Conservation (phyloP, 768 basidiomycete genomes). For the Austroboletus eburneus region DNA sequence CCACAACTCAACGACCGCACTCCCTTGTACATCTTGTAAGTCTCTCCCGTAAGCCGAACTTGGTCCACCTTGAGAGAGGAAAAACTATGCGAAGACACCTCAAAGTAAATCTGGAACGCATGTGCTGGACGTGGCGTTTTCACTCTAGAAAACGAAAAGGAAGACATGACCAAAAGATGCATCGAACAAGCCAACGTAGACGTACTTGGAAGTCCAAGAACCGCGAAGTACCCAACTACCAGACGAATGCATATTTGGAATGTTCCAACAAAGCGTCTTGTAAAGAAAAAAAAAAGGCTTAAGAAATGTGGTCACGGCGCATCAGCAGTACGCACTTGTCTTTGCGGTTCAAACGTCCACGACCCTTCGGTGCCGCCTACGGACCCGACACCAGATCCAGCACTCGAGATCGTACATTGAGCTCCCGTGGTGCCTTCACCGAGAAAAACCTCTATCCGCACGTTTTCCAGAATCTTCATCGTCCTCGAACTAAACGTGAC, state of each 20-base stretch:
- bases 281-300: not conserved
- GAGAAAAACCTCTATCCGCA: conserved; percentile 68
- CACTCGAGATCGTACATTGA: conserved; percentile 64
- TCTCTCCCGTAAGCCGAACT: conserved; percentile 72
- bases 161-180: not conserved
- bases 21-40: conserved; percentile 91
- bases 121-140: conserved; percentile 60
- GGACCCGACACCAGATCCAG: conserved; percentile 44
- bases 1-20: conserved; percentile 54
- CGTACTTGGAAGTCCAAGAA: conserved; percentile 67
- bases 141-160: conserved; percentile 31
- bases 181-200: conserved; percentile 2
- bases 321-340: conserved; percentile 40
- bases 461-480: conserved; percentile 63
- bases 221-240: conserved; percentile 72
- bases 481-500: conserved; percentile 61
- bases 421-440: conserved; percentile 71
- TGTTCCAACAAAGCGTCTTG: conserved; percentile 79
- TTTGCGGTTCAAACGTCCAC: conserved; percentile 77
- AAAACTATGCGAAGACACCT: conserved; percentile 65
- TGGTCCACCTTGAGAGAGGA: conserved; percentile 84
- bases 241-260: conserved; percentile 61
- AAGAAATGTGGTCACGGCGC: not conserved
- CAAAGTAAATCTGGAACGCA: conserved; percentile 69
- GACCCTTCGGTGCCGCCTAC: conserved; percentile 47